Evolutionary conservation across 805 yeast genomes (phyloP).

Genomic region (Teunomyces gatunensis): DNA sequence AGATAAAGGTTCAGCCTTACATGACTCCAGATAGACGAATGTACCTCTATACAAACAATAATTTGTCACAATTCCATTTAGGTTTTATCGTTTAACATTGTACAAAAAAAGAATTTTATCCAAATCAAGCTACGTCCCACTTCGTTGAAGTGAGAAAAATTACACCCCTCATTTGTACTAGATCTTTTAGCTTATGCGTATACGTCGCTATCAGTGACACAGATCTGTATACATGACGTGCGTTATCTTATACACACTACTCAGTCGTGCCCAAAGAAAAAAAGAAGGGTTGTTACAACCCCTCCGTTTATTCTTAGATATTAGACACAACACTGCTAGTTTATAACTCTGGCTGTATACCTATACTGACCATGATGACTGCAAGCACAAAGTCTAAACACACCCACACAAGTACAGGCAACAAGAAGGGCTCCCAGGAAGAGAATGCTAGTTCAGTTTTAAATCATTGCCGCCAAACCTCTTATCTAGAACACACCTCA

Average conservation of each 20-base stretch:
- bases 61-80: too few species aligned
- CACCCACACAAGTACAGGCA: neutral
- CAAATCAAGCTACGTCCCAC: too few species aligned
- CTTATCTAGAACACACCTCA: neutral
- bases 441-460: neutral
- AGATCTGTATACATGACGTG: neutral
- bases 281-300: neutral
- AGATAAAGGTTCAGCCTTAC: too few species aligned
- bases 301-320: neutral
- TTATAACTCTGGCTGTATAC: neutral
- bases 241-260: constrained; percentile 1
- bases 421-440: neutral
- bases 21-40: too few species aligned
- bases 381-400: neutral
- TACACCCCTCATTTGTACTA: too few species aligned
- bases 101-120: too few species aligned
- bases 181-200: too few species aligned
- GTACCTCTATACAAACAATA: too few species aligned
- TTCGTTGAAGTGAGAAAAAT: too few species aligned
- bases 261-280: neutral
- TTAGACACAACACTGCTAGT: neutral
- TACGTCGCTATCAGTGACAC: constrained; percentile 1
- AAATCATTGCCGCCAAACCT: neutral
- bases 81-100: too few species aligned
- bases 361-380: neutral